phyloP scores from a whole-genome alignment of 352 stramenopile genomes.

The Pythium myriotylum region DNA sequence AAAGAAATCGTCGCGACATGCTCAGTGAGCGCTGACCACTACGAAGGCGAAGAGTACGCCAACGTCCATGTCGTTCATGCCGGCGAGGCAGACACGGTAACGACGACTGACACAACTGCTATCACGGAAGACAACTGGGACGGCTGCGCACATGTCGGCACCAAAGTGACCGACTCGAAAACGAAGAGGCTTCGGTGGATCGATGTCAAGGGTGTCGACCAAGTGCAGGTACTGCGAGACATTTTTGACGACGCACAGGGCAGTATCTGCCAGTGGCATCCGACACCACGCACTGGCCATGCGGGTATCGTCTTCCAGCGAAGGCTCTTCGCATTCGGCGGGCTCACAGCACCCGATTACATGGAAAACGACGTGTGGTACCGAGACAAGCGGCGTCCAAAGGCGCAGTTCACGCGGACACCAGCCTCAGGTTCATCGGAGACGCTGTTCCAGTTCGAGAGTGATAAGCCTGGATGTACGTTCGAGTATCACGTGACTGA shows the following conservation, averaged over 20 bases:
- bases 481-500: conserved; percentile 95
- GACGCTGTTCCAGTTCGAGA: conserved; percentile 88
- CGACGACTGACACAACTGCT: conserved; percentile 10
- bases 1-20: conserved; percentile 61
- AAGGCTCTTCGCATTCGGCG: conserved; percentile 75
- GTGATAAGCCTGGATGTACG: conserved; percentile 85
- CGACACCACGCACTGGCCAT: conserved; percentile 59
- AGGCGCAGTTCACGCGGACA: conserved; percentile 52
- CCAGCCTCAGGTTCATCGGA: conserved; percentile 58
- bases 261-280: conserved; percentile 70
- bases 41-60: conserved; percentile 53
- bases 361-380: conserved; percentile 91
- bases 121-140: conserved; percentile 46
- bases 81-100: conserved; percentile 22
- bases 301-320: conserved; percentile 74
- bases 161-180: conserved; percentile 37
- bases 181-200: conserved; percentile 55
- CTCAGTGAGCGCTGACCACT: conserved; percentile 42
- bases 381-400: conserved; percentile 51
- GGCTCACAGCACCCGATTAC: conserved; percentile 59
- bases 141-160: conserved; percentile 57
- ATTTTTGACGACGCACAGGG: conserved; percentile 66
- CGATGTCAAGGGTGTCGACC: conserved; percentile 64
- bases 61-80: conserved; percentile 45
- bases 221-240: conserved; percentile 63